A percentile compares a stretch with the other conserved stretches of the same genome.
phyloP scores from a whole-genome alignment of 2,329 filamentous ascomycete genomes.

The Didymella lethalis region DNA sequence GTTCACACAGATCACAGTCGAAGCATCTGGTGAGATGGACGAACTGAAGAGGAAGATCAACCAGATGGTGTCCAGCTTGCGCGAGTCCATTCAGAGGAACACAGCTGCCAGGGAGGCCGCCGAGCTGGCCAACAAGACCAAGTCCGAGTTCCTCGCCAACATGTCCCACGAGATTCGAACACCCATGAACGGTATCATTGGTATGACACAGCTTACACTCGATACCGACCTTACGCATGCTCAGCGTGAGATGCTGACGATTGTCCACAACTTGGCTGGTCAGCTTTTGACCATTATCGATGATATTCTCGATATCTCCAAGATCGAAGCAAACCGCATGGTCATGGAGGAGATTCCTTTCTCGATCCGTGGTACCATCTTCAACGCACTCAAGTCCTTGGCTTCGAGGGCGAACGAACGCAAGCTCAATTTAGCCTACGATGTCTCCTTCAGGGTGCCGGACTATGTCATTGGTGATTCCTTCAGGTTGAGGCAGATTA shows the following conservation, averaged over 20 bases:
- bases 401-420: slow-evolving; percentile 98
- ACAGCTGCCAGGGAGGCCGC: slow-evolving; percentile 94
- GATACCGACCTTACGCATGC: slow-evolving; percentile 94
- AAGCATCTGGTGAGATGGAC: slow-evolving; percentile 98
- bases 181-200: slow-evolving; percentile 97
- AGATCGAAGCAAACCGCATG: slow-evolving; percentile 95
- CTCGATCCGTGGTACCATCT: slow-evolving; percentile 90
- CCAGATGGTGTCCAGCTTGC: slow-evolving; percentile 95
- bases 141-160: slow-evolving; percentile 97
- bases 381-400: slow-evolving; percentile 95
- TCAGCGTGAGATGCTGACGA: slow-evolving; percentile 97
- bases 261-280: slow-evolving; percentile 95
- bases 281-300: slow-evolving; percentile 97
- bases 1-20: slow-evolving; percentile 95
- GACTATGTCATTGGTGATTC: slow-evolving; percentile 96
- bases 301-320: slow-evolving; percentile 72
- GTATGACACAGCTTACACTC: slow-evolving; percentile 95
- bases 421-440: slow-evolving; percentile 89
- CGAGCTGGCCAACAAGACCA: slow-evolving; percentile 96
- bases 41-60: slow-evolving; percentile 99
- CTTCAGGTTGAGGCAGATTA: slow-evolving; percentile 95
- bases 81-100: slow-evolving; percentile 96
- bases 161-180: slow-evolving; percentile 99
- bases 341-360: slow-evolving; percentile 98
- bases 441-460: slow-evolving; percentile 90